phyloP scores from a whole-genome alignment of 2,329 filamentous ascomycete species.

The Incumbomyces delicatus region DNA sequence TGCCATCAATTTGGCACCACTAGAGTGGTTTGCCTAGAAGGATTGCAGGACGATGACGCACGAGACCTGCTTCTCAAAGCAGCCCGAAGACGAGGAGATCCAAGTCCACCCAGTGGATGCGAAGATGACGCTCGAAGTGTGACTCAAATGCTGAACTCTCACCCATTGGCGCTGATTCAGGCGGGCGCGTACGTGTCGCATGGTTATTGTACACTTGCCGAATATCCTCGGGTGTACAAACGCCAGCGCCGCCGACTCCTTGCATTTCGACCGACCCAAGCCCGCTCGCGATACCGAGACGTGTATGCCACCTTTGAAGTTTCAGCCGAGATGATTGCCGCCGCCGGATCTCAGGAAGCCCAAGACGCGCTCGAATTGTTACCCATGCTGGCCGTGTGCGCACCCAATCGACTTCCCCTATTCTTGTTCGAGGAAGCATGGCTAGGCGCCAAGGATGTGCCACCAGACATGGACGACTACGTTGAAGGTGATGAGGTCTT shows the following conservation, averaged over 20 bases:
- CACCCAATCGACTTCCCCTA: slow-evolving; percentile 21
- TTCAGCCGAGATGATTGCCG: slow-evolving; percentile 21
- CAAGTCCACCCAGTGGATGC: too few relatives aligned
- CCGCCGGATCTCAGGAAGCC: slow-evolving; percentile 4
- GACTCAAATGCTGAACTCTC: slow-evolving; percentile 10
- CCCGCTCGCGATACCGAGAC: slow-evolving; percentile 25
- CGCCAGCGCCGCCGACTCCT: slow-evolving; percentile 23
- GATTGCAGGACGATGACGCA: slow-evolving; percentile 10
- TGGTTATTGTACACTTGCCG: slow-evolving; percentile 19
- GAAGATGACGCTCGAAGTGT: slow-evolving; percentile 8
- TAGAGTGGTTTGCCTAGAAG: slow-evolving; percentile 2
- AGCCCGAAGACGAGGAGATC: background rate
- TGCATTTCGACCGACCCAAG: slow-evolving; percentile 21
- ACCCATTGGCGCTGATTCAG: slow-evolving; percentile 16
- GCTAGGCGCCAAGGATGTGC: slow-evolving; percentile 10
- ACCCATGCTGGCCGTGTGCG: slow-evolving; percentile 23
- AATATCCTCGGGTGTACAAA: slow-evolving; percentile 21
- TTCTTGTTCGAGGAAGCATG: slow-evolving; percentile 25
- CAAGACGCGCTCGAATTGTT: slow-evolving; percentile 24
- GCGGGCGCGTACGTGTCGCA: slow-evolving; percentile 22
- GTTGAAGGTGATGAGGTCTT: slow-evolving; percentile 1
- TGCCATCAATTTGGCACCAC: slow-evolving; percentile 12
- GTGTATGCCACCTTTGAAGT: slow-evolving; percentile 31
- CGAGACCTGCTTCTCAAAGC: slow-evolving; percentile 13
- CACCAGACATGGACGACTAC: background rate